Evolutionary conservation across 352 stramenopile species (phyloP).

Genomic region (Phytophthora macrochlamydospora): DNA sequence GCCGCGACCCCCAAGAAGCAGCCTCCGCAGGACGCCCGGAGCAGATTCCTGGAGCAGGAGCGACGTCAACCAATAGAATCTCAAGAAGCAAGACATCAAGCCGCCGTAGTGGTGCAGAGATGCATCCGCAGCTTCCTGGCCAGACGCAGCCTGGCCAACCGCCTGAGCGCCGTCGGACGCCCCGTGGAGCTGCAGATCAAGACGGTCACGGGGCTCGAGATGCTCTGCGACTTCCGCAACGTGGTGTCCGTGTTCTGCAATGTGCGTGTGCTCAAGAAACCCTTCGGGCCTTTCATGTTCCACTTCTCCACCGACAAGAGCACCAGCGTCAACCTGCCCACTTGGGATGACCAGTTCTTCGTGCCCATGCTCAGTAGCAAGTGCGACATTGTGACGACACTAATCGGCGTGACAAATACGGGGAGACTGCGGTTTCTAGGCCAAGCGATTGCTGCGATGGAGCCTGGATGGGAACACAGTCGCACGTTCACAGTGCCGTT

Average conservation of each 20-base stretch:
- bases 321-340: constrained; percentile 60
- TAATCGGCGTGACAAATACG: constrained; percentile 68
- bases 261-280: constrained; percentile 85
- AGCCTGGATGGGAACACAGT: constrained; percentile 67
- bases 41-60: constrained; percentile 28
- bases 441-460: constrained; percentile 60
- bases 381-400: constrained; percentile 79
- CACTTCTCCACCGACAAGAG: constrained; percentile 72
- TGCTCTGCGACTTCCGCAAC: constrained; percentile 83
- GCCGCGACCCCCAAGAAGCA: constrained; percentile 17
- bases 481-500: constrained; percentile 46
- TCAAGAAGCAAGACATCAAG: constrained; percentile 32
- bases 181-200: constrained; percentile 67
- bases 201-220: constrained; percentile 51
- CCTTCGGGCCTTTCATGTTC: constrained; percentile 89
- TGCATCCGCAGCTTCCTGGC: constrained; percentile 45
- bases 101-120: constrained; percentile 44
- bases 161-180: constrained; percentile 59
- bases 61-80: constrained; percentile 29
- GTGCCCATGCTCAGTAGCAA: constrained; percentile 83
- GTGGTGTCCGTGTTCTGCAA: constrained; percentile 73
- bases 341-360: constrained; percentile 73
- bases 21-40: background rate
- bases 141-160: constrained; percentile 33
- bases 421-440: constrained; percentile 68